Base-by-base conservation (phyloP, 2,329 filamentous ascomycete species). In the Aspergillus alliaceus region DNA sequence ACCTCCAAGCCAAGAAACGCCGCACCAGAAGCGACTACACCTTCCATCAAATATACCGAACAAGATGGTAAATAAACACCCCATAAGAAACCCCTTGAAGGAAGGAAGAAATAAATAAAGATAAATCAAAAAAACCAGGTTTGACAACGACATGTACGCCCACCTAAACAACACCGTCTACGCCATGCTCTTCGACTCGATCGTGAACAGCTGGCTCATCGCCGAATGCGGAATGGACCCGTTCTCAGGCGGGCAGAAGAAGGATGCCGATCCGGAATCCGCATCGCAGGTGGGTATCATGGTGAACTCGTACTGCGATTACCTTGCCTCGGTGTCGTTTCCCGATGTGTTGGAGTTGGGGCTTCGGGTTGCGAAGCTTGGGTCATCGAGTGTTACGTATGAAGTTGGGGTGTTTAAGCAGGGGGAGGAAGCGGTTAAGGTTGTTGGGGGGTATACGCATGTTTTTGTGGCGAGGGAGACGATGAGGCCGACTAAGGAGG, bases 141-240 rank as follows among this genome's bases (percentile, higher is more conserved):
- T 86, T 72, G 92, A 96, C 75, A 96, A 96, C 71, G 92, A 96
- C 78, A 95, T 96, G 90, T 96, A 95, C 75, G 84, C 90, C 59
- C 93, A 98, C 72, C 86, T 96, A 81, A 96, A 96, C 78, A 96
- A 96, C 71, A 90, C 87, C 39, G 83, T 95, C 53, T 96, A 96
- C 75, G 90, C 90, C 67, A 88, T 90, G 60, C 82, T 96, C 56
- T 95, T 96, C 73, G 93, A 98, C 78, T 93, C 90, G 1, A 85
- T 96, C 57, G 86, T 96, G 71, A 98, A 97, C 75, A 84, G 88
- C 49, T 98, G 95, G 73, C 84, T 98, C 18, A 91, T 96, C 60
- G 81, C 88, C 51, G 81, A 90, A 67, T 96, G 91, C 73, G 84
- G 84, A 12, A 83, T 96, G 52, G 77, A 89, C 62, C 93, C 91